Evolutionary conservation across 208 protist species (phyloP).

Genomic region (Phytomonas francai): DNA sequence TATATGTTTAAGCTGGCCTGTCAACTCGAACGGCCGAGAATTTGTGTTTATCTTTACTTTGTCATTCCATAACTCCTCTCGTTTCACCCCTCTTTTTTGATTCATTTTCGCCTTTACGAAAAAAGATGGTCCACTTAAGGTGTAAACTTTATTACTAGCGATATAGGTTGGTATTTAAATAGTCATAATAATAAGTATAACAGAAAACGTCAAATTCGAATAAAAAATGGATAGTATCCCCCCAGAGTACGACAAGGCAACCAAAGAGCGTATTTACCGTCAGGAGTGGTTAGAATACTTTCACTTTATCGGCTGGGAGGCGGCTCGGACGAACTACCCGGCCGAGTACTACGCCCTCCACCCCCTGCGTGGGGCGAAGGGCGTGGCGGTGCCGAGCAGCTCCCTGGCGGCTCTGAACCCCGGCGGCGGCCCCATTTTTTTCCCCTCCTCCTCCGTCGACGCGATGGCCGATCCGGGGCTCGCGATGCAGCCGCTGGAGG

Average conservation of each 20-base stretch:
- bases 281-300: slow-evolving; percentile 88
- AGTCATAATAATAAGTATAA: background rate
- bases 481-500: background rate
- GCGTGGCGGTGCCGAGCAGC: background rate
- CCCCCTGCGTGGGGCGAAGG: slow-evolving; percentile 18
- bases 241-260: slow-evolving; percentile 65
- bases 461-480: slow-evolving; percentile 1
- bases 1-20: background rate
- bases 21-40: background rate
- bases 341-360: slow-evolving; percentile 56
- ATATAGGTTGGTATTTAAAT: slow-evolving; percentile 1
- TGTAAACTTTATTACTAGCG: slow-evolving; percentile 2
- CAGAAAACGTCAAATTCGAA: background rate
- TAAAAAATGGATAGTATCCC: slow-evolving; percentile 64
- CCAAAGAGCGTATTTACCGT: slow-evolving; percentile 66
- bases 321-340: slow-evolving; percentile 43
- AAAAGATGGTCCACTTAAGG: slow-evolving; percentile 5
- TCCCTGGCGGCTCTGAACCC: background rate
- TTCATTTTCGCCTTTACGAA: slow-evolving; percentile 4
- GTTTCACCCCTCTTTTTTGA: slow-evolving; percentile 5
- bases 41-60: background rate
- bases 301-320: slow-evolving; percentile 65
- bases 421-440: background rate
- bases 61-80: background rate
- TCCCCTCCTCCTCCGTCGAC: slow-evolving; percentile 2